Conservation (phyloP, 2,329 filamentous ascomycete genomes). For the Aspergillus amoenus region DNA sequence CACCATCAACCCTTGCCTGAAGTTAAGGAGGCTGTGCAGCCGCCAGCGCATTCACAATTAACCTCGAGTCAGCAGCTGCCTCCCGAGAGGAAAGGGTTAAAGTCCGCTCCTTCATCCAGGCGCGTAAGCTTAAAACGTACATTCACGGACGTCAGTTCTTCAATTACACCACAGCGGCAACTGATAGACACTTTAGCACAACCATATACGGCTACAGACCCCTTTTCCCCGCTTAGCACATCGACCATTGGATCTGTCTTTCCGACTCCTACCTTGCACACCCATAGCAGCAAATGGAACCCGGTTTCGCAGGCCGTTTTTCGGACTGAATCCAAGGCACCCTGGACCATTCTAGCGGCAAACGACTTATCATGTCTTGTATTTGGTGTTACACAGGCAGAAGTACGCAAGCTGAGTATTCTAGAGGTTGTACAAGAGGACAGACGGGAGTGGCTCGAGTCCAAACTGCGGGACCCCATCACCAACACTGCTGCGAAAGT, state of each 20-base stretch:
- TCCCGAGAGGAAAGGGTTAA: conserved; percentile 32
- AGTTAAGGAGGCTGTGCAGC: conserved; percentile 20
- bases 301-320: conserved; percentile 95
- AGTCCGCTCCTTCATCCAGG: conserved; percentile 54
- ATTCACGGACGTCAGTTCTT: conserved; percentile 76
- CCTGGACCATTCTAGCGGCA: conserved; percentile 93
- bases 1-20: conserved; percentile 20
- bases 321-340: conserved; percentile 84
- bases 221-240: conserved; percentile 38
- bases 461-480: conserved; percentile 70
- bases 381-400: conserved; percentile 97
- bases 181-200: conserved; percentile 82
- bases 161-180: conserved; percentile 70
- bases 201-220: conserved; percentile 66
- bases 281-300: conserved; percentile 85
- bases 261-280: conserved; percentile 64
- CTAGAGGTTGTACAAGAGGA: conserved; percentile 92
- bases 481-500: conserved; percentile 45
- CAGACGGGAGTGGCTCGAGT: conserved; percentile 82
- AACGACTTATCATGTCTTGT: conserved; percentile 95
- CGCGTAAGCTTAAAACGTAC: conserved; percentile 78
- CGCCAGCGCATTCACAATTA: conserved; percentile 25
- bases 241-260: conserved; percentile 41
- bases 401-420: conserved; percentile 92
- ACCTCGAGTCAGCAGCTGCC: conserved; percentile 30